Evolutionary conservation across 345 rosid species (phyloP), one percentile per base, ranked within the genome.

Genomic region (Citrus inodora): DNA sequence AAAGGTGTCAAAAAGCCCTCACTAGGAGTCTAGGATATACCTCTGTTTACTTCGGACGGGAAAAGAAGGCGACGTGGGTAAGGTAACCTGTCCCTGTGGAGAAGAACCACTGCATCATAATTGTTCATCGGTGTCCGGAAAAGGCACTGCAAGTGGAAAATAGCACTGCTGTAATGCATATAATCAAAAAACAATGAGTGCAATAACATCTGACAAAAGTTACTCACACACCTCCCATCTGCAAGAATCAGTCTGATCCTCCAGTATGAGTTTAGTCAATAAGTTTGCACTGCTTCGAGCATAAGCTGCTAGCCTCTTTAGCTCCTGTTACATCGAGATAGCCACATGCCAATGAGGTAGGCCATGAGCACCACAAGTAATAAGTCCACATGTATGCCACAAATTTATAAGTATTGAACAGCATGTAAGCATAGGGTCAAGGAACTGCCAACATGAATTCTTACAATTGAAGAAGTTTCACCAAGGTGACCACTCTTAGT

Each of bases 51-150:
- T 77, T 88, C 89, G 21, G 97, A 92, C 7, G 88, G 92, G 88
- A 93, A 95, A 79, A 95, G 87, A 77, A 92, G 94, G 69, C 86
- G 93, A 66, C 75, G 86, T 22, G 98, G 98, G 74, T 85, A 89
- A 74, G 98, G 87, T 81, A 95, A 83, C 80, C 70, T 89, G 60
- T 92, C 91, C 78, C 90, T 86, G 40, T 95, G 98, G 78, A 95
- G 94, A 87, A 93, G 93, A 78, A 95, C 77, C 72, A 95, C 92
- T 24, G 96, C 97, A 80, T 95, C 93, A 76, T 92, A 93, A 85
- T 93, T 94, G 90, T 82, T 86, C 86, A 93, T 79, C 3, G 98
- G 99, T 77, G 99, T 95, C 76, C 92, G 85, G 86, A 93, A 86
- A 75, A 95, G 93, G 78, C 97, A 89, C 99, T 95, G 90, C 83